Percentiles rank a stretch among this genome's conserved stretches.
Evolutionary conservation across 2,329 filamentous ascomycete genomes (phyloP).

Genomic region (Botrytis deweyae): DNA sequence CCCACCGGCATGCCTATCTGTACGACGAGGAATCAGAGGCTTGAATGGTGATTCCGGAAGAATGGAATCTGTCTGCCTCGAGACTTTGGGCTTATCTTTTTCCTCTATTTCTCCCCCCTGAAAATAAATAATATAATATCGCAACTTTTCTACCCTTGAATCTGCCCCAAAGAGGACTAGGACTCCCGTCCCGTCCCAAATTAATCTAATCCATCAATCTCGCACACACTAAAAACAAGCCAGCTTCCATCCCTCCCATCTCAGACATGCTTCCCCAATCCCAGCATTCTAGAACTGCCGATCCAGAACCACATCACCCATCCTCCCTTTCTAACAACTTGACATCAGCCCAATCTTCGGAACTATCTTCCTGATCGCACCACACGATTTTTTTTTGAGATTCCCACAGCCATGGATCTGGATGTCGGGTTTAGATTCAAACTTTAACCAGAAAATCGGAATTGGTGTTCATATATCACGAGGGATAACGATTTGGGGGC

Average conservation of each 20-base stretch:
- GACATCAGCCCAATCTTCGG: neutral
- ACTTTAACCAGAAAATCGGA: neutral
- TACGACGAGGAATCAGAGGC: neutral
- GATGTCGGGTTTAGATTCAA: neutral
- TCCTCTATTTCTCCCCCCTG: neutral
- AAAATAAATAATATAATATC: neutral
- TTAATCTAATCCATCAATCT: neutral
- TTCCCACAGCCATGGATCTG: neutral
- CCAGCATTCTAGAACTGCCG: neutral
- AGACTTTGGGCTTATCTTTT: neutral
- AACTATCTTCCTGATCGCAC: neutral
- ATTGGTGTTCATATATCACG: neutral
- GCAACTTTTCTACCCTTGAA: neutral
- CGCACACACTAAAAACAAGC: neutral
- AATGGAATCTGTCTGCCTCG: neutral
- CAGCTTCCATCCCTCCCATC: neutral
- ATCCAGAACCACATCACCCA: neutral
- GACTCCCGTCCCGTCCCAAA: neutral
- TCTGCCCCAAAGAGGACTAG: neutral
- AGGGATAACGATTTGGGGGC: neutral
- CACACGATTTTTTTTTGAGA: neutral
- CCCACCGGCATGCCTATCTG: neutral
- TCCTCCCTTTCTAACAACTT: too few relatives aligned
- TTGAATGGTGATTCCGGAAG: neutral
- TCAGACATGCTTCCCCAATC: neutral